These are phyloP conservation scores for Suhomyces wounanorum DNA, from an alignment of 1,139 yeast genomes.

Conservation along the genomic window DNA sequence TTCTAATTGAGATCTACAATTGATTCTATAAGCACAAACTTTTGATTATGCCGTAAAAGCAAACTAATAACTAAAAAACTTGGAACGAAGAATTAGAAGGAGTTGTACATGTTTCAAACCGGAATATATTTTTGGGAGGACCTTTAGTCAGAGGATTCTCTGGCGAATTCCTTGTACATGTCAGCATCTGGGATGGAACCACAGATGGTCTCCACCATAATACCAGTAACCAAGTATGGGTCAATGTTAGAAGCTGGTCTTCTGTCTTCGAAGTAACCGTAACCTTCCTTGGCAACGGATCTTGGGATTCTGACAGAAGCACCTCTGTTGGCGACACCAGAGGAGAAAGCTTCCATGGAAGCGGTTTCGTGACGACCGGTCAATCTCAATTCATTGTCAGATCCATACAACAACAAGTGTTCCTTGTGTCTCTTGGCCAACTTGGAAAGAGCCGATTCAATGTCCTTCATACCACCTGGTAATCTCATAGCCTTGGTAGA, in stretches of 20 bases:
- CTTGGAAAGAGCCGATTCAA: slow-evolving; percentile 90
- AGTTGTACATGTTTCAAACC: neutral
- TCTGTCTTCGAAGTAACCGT: slow-evolving; percentile 98
- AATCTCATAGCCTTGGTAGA: slow-evolving; percentile 89
- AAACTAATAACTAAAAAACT: slow-evolving; percentile 1
- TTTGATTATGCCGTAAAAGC: slow-evolving; percentile 2
- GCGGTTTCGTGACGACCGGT: slow-evolving; percentile 99
- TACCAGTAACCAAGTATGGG: slow-evolving; percentile 98
- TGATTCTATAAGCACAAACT: slow-evolving; percentile 2
- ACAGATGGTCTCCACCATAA: slow-evolving; percentile 94
- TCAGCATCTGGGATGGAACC: slow-evolving; percentile 96
- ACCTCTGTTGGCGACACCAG: slow-evolving; percentile 99
- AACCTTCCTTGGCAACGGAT: slow-evolving; percentile 97
- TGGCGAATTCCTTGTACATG: slow-evolving; percentile 84
- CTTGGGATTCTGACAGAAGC: slow-evolving; percentile 98
- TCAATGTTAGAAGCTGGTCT: slow-evolving; percentile 99
- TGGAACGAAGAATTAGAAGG: slow-evolving; percentile 10
- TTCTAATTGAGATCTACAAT: neutral
- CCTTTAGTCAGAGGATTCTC: slow-evolving; percentile 53
- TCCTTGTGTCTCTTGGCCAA: slow-evolving; percentile 95
- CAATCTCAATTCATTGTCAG: slow-evolving; percentile 91
- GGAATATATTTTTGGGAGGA: neutral
- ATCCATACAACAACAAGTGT: slow-evolving; percentile 93
- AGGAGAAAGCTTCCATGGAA: slow-evolving; percentile 82
- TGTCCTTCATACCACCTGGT: slow-evolving; percentile 94